phyloP scores from a whole-genome alignment of 768 basidiomycete genomes.

The Stropharia rugosoannulata region DNA sequence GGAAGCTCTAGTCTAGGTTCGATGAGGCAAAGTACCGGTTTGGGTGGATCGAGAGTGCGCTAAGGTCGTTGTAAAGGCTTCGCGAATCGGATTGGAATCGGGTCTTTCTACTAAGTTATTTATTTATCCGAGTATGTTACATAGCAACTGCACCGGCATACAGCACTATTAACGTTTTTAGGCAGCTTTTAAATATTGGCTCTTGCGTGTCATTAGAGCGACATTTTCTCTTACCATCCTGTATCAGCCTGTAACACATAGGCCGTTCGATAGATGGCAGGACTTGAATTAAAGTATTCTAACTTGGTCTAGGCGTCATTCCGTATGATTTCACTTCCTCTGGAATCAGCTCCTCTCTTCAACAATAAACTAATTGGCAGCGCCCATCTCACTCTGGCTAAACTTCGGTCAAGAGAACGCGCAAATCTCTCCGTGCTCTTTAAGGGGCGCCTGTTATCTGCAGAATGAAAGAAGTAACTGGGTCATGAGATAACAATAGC shows the following conservation, averaged over 20 bases:
- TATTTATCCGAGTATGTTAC: not conserved
- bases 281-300: too few species aligned
- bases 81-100: not conserved
- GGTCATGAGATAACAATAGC: not conserved
- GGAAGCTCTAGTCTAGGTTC: slow-evolving; percentile 68
- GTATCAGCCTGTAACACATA: too few species aligned
- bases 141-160: not conserved
- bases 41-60: slow-evolving; percentile 60
- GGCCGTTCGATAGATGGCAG: too few species aligned
- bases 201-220: too few species aligned
- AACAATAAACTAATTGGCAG: not conserved
- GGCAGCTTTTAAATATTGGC: too few species aligned
- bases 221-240: too few species aligned
- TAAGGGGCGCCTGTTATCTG: not conserved
- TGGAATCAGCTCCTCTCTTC: not conserved
- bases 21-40: slow-evolving; percentile 76
- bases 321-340: not conserved
- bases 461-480: not conserved
- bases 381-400: not conserved
- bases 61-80: slow-evolving; percentile 2
- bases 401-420: not conserved
- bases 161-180: too few species aligned
- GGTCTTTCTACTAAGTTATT: not conserved
- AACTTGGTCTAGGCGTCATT: not conserved
- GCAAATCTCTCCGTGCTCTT: not conserved